phyloP scores from a whole-genome alignment of 768 basidiomycete species.

The Mycena sanguinolenta region DNA sequence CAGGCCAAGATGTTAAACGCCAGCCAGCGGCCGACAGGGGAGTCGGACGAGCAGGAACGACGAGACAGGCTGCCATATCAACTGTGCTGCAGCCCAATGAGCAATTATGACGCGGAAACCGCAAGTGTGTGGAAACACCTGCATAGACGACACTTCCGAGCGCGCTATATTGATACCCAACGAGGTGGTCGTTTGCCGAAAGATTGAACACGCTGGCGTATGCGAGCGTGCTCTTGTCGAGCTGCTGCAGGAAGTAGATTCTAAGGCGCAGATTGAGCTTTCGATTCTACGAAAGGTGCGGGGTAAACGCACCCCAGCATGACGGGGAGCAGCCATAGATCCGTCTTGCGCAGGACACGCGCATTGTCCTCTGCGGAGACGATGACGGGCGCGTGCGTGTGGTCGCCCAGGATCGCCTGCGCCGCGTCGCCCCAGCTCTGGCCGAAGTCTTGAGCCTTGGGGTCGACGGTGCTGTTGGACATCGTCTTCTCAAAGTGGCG shows the following conservation, averaged over 20 bases:
- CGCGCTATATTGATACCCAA: slow-evolving; percentile 34
- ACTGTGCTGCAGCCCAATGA: slow-evolving; percentile 26
- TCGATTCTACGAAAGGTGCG: neutral
- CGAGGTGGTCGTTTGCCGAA: slow-evolving; percentile 21
- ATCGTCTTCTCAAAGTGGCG: slow-evolving; percentile 27
- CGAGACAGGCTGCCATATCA: slow-evolving; percentile 38
- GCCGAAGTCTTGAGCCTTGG: slow-evolving; percentile 3
- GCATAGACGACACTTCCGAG: slow-evolving; percentile 36
- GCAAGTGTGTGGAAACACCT: slow-evolving; percentile 1
- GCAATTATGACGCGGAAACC: neutral
- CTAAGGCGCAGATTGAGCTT: slow-evolving; percentile 5
- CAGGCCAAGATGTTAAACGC: slow-evolving; percentile 49
- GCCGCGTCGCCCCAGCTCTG: slow-evolving; percentile 35
- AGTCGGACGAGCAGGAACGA: slow-evolving; percentile 40
- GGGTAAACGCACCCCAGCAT: slow-evolving; percentile 30
- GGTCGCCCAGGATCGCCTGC: slow-evolving; percentile 30
- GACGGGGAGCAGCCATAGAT: slow-evolving; percentile 31
- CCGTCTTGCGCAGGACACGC: slow-evolving; percentile 37
- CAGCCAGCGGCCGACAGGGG: slow-evolving; percentile 46
- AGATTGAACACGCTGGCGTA: slow-evolving; percentile 37
- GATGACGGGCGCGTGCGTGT: slow-evolving; percentile 25
- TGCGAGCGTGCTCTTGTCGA: slow-evolving; percentile 36
- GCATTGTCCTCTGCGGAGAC: slow-evolving; percentile 36
- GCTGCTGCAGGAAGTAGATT: slow-evolving; percentile 37
- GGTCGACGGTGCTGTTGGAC: slow-evolving; percentile 32